A percentile compares a stretch with the other conserved stretches of the same genome.
phyloP scores from a whole-genome alignment of 164 flowering plant species.

The Stephania cephalantha region DNA sequence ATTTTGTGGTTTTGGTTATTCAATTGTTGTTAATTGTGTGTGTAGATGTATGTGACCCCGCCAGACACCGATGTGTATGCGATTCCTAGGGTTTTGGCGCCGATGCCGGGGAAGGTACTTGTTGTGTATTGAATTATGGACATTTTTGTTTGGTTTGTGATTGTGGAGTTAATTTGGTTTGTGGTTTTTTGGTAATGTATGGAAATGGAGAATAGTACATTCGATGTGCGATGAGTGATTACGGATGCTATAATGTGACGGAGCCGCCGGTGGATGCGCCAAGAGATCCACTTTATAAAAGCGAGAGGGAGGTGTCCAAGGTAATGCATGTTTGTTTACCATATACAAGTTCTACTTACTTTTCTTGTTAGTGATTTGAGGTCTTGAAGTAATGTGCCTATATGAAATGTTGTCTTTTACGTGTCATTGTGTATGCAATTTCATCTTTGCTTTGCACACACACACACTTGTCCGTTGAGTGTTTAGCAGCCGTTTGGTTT shows the following conservation, averaged over 20 bases:
- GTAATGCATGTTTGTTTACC: conserved; percentile 22
- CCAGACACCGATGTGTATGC: conserved; percentile 93
- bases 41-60: conserved; percentile 95
- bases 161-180: background rate
- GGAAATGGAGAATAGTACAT: conserved; percentile 47
- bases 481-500: no score
- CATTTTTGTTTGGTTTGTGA: background rate
- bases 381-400: no score
- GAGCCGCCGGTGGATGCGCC: conserved; percentile 96
- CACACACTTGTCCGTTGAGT: no score
- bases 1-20: conserved; percentile 1
- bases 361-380: no score
- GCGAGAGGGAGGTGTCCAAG: conserved; percentile 68
- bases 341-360: no score
- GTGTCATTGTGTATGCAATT: no score
- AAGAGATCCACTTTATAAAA: conserved; percentile 82
- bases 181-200: background rate
- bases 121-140: background rate
- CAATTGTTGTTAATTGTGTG: conserved; percentile 7
- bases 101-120: conserved; percentile 84
- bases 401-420: no score
- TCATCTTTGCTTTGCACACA: no score
- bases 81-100: conserved; percentile 86
- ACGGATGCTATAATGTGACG: conserved; percentile 74
- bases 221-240: conserved; percentile 83